Evolutionary conservation across 495 filamentous ascomycete genomes (phyloP), one percentile per base, ranked within the genome.

Genomic region (Lasiosphaeris hirsuta): DNA sequence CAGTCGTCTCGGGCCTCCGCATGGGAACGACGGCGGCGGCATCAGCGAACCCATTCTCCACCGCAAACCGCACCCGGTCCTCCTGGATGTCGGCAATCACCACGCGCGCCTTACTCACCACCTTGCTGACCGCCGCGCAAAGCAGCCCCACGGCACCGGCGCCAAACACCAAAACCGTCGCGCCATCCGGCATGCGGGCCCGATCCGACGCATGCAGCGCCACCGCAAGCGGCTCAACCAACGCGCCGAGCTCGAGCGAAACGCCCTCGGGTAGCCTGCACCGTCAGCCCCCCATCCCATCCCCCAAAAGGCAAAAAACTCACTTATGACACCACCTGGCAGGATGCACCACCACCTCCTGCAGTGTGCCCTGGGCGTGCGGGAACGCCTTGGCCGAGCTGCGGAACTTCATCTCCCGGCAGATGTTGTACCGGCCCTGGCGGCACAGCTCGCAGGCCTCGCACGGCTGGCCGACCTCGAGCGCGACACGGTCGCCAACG

Each of bases 381-480:
- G 89, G 88, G 69, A 85, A 86, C 33, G 76, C 71, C 73, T 92
- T 92, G 13, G 90, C 90, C 45, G 85, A 89, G 65, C 84, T 87
- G 45, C 89, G 78, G 72, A 96, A 96, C 47, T 75, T 77, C 83
- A 96, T 86, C 9, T 73, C 70, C n/a, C 78, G 76, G 78, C 90
- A 96, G 74, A 96, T 89, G 70, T 95, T 96, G 70, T 95, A 94
- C 50, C 90, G 78, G 23, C 87, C 87, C n/a, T n/a, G 43, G 77
- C 75, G 15, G 62, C 90, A 95, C 18, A 86, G 72, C 7, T 78
- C 74, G 68, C 90, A 95, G 43, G 75, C 62, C 23, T 79, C 79
- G 65, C 90, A 95, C n/a, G 89, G 88, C 8, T 90, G 71, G n/a
- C 89, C 89, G 63, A 90, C 87, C 75, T 94, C 90, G 14, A 94